Base-by-base conservation (phyloP, 352 stramenopile genomes). In the Pythium coloratum region DNA sequence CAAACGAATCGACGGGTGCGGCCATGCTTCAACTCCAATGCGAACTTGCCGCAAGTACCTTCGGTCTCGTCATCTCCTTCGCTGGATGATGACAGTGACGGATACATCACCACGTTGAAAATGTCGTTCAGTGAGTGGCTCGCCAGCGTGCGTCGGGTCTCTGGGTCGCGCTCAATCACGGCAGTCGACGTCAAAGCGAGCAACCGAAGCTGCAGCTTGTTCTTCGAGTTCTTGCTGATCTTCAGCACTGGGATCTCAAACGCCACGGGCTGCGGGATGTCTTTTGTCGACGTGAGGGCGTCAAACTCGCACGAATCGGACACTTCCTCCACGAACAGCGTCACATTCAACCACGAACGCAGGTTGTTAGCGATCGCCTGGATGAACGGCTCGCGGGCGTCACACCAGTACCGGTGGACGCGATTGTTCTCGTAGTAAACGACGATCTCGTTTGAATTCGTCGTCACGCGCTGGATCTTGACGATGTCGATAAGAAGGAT, bases 31-130 rank as follows among this genome's bases (percentile, higher is more conserved):
- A 96, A 70, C 57, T 96, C 88, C 7, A 96, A 49, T 9, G 88
- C 85, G 70, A 96, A 93, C 57, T 96, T 94, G 3, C 86, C 86
- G 10, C 66, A 82, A 16, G 79, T 76, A 2, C 86, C 86, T 70
- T 92, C 81, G 2, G 86, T 82, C 14, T 77, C 69, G 26, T 80
- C 73, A 32, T 71, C 73, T 10, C 51, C 61, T 18, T 92, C 77
- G 57, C 78, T 70, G 50, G 84, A 84, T 36, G 86, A 83, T 30
- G 86, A 94, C 16, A 94, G 66, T 3, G 86, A 86, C n/a, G 88
- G 84, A 49, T 94, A 96, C 69, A 96, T 90, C 18, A 94, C 86
- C 28, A 94, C 76, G 53, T 94, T 96, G 70, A 92, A 96, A 9
- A 96, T 84, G 56, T 96, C 88, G 50, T 82, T 91, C 2, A 96